Conservation (phyloP, 768 basidiomycete species). For the Pulveroboletus frians region DNA sequence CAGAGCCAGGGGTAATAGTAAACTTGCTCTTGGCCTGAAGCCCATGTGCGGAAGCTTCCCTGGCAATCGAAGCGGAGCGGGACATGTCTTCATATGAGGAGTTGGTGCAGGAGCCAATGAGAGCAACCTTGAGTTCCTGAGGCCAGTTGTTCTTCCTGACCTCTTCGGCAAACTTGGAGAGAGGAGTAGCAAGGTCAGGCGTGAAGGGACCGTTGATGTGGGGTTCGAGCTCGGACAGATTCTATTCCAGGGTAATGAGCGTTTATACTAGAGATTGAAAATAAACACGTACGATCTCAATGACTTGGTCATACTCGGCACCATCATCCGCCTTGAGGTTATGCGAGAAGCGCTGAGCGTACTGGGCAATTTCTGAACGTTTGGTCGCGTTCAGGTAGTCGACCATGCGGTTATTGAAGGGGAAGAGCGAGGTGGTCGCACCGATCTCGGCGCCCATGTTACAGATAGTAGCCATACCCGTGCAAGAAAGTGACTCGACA, state of each 20-base stretch:
- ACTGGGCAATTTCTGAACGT: constrained; percentile 79
- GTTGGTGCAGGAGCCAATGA: constrained; percentile 99
- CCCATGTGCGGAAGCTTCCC: constrained; percentile 84
- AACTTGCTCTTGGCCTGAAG: constrained; percentile 87
- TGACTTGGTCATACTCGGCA: constrained; percentile 89
- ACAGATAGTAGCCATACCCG: constrained; percentile 99
- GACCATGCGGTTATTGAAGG: constrained; percentile 93
- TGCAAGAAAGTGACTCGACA: constrained; percentile 94
- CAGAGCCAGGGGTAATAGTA: constrained; percentile 97
- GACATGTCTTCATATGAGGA: constrained; percentile 99
- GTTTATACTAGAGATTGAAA: neutral
- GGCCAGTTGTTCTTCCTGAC: constrained; percentile 98
- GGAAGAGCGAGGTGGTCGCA: constrained; percentile 98
- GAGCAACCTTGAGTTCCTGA: constrained; percentile 90
- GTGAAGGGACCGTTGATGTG: constrained; percentile 99
- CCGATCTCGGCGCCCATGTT: constrained; percentile 99
- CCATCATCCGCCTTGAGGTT: constrained; percentile 85
- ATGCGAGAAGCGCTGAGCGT: constrained; percentile 83
- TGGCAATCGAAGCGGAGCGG: constrained; percentile 90
- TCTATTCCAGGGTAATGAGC: constrained; percentile 38
- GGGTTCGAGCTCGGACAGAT: constrained; percentile 95
- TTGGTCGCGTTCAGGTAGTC: constrained; percentile 95
- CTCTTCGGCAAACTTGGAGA: constrained; percentile 89
- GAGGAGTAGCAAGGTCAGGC: constrained; percentile 97
- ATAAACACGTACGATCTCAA: constrained; percentile 70